Base-by-base conservation (phyloP, 2,329 filamentous ascomycete genomes). In the Nemania sp. region DNA sequence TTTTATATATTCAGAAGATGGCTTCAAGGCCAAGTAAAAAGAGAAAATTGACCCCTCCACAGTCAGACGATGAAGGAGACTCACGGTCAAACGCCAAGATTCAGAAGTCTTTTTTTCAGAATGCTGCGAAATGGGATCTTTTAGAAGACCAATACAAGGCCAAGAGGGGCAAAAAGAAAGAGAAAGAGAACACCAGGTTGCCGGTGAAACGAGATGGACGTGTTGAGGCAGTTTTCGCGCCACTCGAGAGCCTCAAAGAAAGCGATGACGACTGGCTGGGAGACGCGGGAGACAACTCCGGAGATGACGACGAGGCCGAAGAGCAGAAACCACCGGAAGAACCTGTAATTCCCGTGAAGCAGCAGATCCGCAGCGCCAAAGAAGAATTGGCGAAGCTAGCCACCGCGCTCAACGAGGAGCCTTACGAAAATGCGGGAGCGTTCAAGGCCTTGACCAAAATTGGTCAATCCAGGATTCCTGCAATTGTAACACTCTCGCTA, bases 321-420 rank as follows among this genome's bases (percentile, higher is more conserved):
- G 80, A 79, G 20, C 26, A 35, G 47, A 8, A 47, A 26, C 80
- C 82, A 24, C 80, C n/a, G 20, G 80, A 82, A 29, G 80, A 86
- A 67, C 89, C 92, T 1, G 87, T 89, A 72, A 83, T 97, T 32
- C 89, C 94, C 0, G 85, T 91, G 70, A 87, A 90, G 66, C 88
- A 97, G 76, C 93, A 97, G 79, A 92, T 99, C 57, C 75, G 93
- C 26, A 88, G 92, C 70, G 94, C 94, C 10, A 97, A 99, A 79
- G 96, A 98, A 78, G 94, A 98, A 76, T 83, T 99, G 64, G 95
- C 96, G 22, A 90, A 91, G 74, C 88, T 97, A 68, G 96, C 94
- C 2, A 86, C 87, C 55, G 82, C 90, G 59, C 86, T 99, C 76
- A 98, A 96, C 75, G 94, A 98, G 79, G 91, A 96, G 69, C 96